Evolutionary conservation across 495 filamentous ascomycete genomes (phyloP).

Genomic region (Aspergillus conjunctus): DNA sequence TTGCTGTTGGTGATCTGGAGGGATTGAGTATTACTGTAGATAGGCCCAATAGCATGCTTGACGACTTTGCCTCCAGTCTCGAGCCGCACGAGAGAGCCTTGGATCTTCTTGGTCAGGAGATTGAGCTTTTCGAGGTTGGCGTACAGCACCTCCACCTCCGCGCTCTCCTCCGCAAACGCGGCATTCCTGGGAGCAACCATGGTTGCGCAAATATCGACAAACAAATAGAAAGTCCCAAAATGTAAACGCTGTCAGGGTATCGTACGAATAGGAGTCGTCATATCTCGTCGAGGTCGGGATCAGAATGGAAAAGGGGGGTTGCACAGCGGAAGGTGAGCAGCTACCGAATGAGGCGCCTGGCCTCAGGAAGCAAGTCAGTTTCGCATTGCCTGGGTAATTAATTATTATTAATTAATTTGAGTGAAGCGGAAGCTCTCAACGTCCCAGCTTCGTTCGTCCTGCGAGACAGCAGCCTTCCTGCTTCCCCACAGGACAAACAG

Average conservation of each 20-base stretch:
- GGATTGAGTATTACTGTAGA: constrained; percentile 88
- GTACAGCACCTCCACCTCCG: constrained; percentile 69
- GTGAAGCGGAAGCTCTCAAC: too few relatives aligned
- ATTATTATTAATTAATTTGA: constrained; percentile 4
- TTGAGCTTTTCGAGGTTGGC: constrained; percentile 69
- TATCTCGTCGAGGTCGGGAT: constrained; percentile 21
- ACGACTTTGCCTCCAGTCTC: constrained; percentile 87
- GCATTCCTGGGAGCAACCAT: constrained; percentile 57
- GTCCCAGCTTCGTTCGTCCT: too few relatives aligned
- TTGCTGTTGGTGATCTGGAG: constrained; percentile 84
- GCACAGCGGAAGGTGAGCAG: background rate
- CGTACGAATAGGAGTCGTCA: constrained; percentile 32
- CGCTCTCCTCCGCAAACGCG: constrained; percentile 69
- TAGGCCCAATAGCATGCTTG: constrained; percentile 86
- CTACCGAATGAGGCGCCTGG: constrained; percentile 30
- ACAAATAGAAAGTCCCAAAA: constrained; percentile 14
- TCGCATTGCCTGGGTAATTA: constrained; percentile 9
- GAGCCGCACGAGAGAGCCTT: constrained; percentile 79
- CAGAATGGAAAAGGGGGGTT: constrained; percentile 5
- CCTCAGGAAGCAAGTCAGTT: constrained; percentile 21
- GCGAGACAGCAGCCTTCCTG: background rate
- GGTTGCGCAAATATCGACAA: constrained; percentile 22
- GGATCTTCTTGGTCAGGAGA: constrained; percentile 86
- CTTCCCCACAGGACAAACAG: constrained; percentile 14
- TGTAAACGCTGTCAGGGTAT: constrained; percentile 1